These are phyloP conservation scores for Neurospora terricola DNA, from an alignment of 495 filamentous ascomycete genomes.

Conservation along the genomic window DNA sequence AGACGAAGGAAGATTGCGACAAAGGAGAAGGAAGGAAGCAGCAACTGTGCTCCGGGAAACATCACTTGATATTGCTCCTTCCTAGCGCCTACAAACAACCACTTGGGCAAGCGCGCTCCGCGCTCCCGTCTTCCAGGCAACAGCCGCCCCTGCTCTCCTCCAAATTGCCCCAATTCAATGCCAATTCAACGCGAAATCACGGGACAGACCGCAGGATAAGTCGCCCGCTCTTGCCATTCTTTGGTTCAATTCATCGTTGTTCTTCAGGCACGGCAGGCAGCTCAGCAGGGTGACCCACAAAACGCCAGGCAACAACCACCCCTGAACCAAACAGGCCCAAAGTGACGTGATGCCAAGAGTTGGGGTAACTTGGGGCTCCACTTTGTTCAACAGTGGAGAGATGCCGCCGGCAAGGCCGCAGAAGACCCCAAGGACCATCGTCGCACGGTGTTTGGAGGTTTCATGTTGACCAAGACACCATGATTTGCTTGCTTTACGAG, in stretches of 20 bases:
- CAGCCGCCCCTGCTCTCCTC: constrained; percentile 2
- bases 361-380: background rate
- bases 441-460: background rate
- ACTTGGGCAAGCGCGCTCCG: constrained; percentile 9
- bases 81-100: background rate
- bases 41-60: background rate
- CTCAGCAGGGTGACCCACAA: constrained; percentile 7
- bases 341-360: background rate
- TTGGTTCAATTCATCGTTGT: background rate
- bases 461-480: background rate
- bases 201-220: background rate
- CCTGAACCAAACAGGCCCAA: background rate
- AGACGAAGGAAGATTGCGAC: background rate
- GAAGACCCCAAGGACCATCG: too few species aligned
- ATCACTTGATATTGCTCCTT: background rate
- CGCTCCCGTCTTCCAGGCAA: constrained; percentile 18
- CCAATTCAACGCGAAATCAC: constrained; percentile 9
- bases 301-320: constrained; percentile 11
- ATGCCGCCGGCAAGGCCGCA: background rate
- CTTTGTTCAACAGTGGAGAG: background rate
- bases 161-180: background rate
- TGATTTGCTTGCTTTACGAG: background rate
- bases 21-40: background rate
- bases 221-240: background rate
- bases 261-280: constrained; percentile 3